A percentile compares a stretch with the other conserved stretches of the same genome.
phyloP scores from a whole-genome alignment of 1,139 yeast genomes.

The Debaryomyces robertsiae region DNA sequence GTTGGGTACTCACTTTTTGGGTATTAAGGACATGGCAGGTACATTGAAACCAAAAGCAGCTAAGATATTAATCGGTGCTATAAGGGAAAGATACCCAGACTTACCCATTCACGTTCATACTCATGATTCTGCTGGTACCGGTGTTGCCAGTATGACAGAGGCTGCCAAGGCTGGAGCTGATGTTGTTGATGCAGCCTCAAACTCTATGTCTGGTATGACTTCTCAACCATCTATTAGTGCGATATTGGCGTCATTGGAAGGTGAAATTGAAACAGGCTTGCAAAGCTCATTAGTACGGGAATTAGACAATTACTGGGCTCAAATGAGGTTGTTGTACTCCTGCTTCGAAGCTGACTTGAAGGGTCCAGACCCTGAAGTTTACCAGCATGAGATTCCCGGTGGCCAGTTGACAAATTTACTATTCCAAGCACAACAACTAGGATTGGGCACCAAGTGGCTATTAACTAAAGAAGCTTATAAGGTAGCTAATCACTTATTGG shows the following conservation, averaged over 20 bases:
- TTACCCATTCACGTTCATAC: slow-evolving; percentile 98
- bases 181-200: slow-evolving; percentile 95
- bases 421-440: slow-evolving; percentile 99
- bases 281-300: slow-evolving; percentile 69
- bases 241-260: slow-evolving; percentile 86
- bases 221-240: slow-evolving; percentile 98
- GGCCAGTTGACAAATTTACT: slow-evolving; percentile 96
- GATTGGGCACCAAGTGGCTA: slow-evolving; percentile 93
- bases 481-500: slow-evolving; percentile 84
- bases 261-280: slow-evolving; percentile 77
- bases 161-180: slow-evolving; percentile 97
- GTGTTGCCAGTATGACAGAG: slow-evolving; percentile 95
- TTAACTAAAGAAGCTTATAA: slow-evolving; percentile 93
- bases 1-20: slow-evolving; percentile 96
- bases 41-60: slow-evolving; percentile 97
- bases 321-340: slow-evolving; percentile 93
- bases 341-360: slow-evolving; percentile 98
- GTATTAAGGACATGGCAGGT: slow-evolving; percentile 99
- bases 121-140: slow-evolving; percentile 99
- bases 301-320: slow-evolving; percentile 96
- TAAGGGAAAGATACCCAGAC: slow-evolving; percentile 86
- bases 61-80: slow-evolving; percentile 69
- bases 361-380: slow-evolving; percentile 99
- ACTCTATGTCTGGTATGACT: slow-evolving; percentile 97
- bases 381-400: slow-evolving; percentile 98